Base-by-base conservation (phyloP, 176 grass and related monocot species). In the Eragrostis nindensis region DNA sequence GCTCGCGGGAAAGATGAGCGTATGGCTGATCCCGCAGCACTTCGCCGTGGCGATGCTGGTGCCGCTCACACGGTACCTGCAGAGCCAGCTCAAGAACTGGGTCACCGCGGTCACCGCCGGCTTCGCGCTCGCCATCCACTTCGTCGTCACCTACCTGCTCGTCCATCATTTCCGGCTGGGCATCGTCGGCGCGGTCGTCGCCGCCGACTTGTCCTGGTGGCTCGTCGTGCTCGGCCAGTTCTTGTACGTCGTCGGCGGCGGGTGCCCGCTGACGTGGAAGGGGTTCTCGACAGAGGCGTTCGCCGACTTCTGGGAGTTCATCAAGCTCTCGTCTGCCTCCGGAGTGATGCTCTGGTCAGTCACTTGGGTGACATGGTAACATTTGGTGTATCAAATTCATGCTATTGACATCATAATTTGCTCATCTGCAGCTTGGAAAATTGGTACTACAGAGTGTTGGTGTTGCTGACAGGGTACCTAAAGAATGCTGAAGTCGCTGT, bases 391-490 rank as follows among this genome's bases (percentile, higher is more conserved):
- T 5, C 10, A 12, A 14, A 55, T 9, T 32, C 25, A 22, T 54
- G 18, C 46, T 16, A 53, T 18, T 32, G n/a, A 59, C 8, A 25
- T 24, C n/a, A n/a, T n/a, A 8, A 41, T 66, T 18, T 32, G 21
- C 10, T 29, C n/a, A 42, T 21, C 22, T 41, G 40, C 90, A 97
- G 91, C 80, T 80, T 97, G 88, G 94, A 97, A 83, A 88, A 70
- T 71, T 97, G 94, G 94, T 91, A 93, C 66, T 91, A 93, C 59
- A 87, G 36, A 47, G 26, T 97, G 67, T 44, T 97, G 55, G 71
- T 93, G 22, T 10, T 93, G 72, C 88, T 93, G 8, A 85, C 94
- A 2, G 94, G 94, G 21, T 86, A 93, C 77, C 68, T 93, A 47
- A 62, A 83, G 0, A 93, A 89, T 24, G 91, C 88, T 46, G 84